Evolutionary conservation across 1,284 basidiomycete genomes (phyloP), one percentile per base, ranked within the genome.

Genomic region (Earliella scabrosa): DNA sequence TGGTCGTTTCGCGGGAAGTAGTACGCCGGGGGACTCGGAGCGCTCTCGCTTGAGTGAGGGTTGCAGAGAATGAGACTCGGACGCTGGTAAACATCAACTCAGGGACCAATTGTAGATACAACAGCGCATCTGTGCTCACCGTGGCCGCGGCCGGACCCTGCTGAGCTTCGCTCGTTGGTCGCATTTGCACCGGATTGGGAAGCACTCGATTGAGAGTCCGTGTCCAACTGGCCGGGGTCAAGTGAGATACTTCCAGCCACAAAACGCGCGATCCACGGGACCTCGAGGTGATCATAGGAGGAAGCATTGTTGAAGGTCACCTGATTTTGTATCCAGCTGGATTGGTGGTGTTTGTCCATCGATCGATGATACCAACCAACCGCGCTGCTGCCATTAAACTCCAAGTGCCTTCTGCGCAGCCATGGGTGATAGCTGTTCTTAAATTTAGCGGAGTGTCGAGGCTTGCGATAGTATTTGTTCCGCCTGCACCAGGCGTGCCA

Each of bases 381-480:
- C 11, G 27, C 29, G 29, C 7, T 10, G 0, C 18, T 23, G 1
- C 56, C 56, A 14, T 52, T 34, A 38, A 58, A 58, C 47, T 58
- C 46, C 31, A 53, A 32, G 7, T 45, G 50, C n/a, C 56, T 35
- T 10, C 45, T 35, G 14, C 38, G 51, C 43, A 58, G n/a, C 56
- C 56, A 58, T 1, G 56, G 56, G 9, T 58, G 56, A 8, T 50
- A 50, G 34, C 51, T 49, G 4, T 49, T n/a, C 29, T 8, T 3
- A 38, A 26, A 20, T 49, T 56, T 2, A 26, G 5, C 18, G 18
- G 16, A 10, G 39, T 13, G 4, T 48, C 35, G 27, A 6, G 13
- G 29, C 45, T 44, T 43, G 6, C n/a, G 3, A 14, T 43, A 41
- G 6, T 52, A 45, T 14, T 47, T 9, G 31, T 31, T 18, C 29